phyloP scores from a whole-genome alignment of 805 yeast genomes.

The Hanseniaspora pseudoguilliermondii region DNA sequence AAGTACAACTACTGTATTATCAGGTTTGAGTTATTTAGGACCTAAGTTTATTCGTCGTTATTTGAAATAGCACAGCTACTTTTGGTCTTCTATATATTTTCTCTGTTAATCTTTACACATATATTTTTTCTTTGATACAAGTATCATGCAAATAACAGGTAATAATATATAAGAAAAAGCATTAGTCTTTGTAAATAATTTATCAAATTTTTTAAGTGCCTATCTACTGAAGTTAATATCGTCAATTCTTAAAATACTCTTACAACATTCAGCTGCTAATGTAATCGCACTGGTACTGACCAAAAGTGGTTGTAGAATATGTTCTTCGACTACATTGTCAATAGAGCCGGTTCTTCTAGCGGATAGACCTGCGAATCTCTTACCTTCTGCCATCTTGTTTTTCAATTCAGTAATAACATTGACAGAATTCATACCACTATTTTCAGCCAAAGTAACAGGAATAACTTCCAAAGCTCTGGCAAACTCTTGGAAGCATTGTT shows the following conservation, averaged over 20 bases:
- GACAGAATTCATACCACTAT: conserved; percentile 85
- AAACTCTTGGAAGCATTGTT: conserved; percentile 81
- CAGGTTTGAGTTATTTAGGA: conserved; percentile 62
- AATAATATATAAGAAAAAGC: not conserved
- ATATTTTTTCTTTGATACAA: too few relatives aligned
- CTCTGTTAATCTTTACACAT: too few relatives aligned
- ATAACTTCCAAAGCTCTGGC: conserved; percentile 85
- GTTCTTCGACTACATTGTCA: conserved; percentile 72
- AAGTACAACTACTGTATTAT: conserved; percentile 57
- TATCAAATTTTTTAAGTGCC: conserved; percentile 8
- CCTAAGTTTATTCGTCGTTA: conserved; percentile 29
- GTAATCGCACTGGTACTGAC: conserved; percentile 90
- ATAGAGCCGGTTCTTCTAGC: conserved; percentile 89
- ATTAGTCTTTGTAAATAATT: not conserved
- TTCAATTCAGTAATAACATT: conserved; percentile 86
- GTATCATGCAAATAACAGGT: not conserved
- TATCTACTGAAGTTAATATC: conserved; percentile 88
- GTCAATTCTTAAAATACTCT: conserved; percentile 89
- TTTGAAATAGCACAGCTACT: not conserved
- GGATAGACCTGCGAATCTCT: conserved; percentile 85
- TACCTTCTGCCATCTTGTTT: conserved; percentile 82
- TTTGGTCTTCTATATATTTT: too few relatives aligned
- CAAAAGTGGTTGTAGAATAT: conserved; percentile 89
- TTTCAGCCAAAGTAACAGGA: conserved; percentile 89
- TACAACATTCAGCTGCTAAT: conserved; percentile 91